Evolutionary conservation across 2,329 filamentous ascomycete species (phyloP), one percentile per base, ranked within the genome.

Genomic region (Anisogramma anomala): DNA sequence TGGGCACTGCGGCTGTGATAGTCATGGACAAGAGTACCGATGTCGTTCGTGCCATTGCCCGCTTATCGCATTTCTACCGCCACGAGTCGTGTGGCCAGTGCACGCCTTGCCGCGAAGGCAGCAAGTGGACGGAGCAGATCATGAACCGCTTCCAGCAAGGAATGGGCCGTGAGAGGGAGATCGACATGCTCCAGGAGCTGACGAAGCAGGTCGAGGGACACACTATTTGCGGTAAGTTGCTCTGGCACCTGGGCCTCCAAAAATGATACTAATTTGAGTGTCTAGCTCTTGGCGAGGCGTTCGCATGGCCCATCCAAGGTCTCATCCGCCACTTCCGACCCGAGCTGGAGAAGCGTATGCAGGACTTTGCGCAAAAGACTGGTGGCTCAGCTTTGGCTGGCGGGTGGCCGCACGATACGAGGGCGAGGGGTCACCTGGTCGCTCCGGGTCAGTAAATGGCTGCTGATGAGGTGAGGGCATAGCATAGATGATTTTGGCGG

Each of bases 191-290:
- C 52, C 91, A 95, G 69, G 91, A 98, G 71, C 69, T 98, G 53
- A 98, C 91, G 49, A 98, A 98, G 75, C 91, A 98, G 68, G 91
- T 98, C 48, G 91, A 98, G 69, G 91, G 91, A 9, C 91, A 98
- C 71, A 96, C 91, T 35, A 98, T 98, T 57, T 98, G 91, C 66
- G 91, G 79, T 83, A 75, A 59, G 77, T 69, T n/a, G 25, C n/a
- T n/a, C 6, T 18, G 2, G 18, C 31, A 13, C 23, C 15, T 15
- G 18, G 35, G 6, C 11, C 1, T 27, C 4, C 3, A 14, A n/a
- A 26, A 10, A 7, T n/a, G 37, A 17, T 51, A 52, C 54, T 65
- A 51, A 64, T 37, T 18, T 11, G 43, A 48, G 36, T 26, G 36
- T 39, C 19, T 48, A 84, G 80, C 89, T 65, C 71, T 98, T 50